A percentile compares a stretch with the other conserved stretches of the same genome.
These are phyloP conservation scores for Fonsecaea pugnacius DNA, from an alignment of 2,329 filamentous ascomycete species.

Conservation along the genomic window DNA sequence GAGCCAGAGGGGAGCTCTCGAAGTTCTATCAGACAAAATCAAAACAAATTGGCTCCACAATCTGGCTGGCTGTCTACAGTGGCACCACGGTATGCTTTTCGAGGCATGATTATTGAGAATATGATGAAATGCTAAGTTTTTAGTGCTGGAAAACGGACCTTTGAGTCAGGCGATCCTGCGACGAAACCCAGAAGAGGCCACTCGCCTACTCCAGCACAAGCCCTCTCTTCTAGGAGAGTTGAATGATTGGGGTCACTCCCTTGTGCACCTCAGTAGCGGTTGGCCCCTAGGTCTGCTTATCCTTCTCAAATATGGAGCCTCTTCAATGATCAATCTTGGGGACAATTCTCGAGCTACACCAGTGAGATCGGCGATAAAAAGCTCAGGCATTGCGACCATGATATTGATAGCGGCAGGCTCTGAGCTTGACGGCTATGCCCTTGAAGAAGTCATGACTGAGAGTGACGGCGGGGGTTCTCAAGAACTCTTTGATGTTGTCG, in stretches of 20 bases:
- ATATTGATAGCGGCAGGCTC: not conserved
- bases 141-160: slow-evolving; percentile 10
- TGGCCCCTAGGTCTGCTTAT: slow-evolving; percentile 11
- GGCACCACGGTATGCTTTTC: slow-evolving; percentile 1
- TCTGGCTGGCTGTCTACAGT: not conserved
- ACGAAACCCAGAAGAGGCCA: not conserved
- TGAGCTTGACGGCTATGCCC: not conserved
- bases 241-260: slow-evolving; percentile 6
- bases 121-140: not conserved
- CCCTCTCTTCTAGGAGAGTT: not conserved
- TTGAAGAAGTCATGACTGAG: too few species aligned
- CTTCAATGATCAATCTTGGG: not conserved
- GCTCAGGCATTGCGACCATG: not conserved
- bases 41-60: not conserved
- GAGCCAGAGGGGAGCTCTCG: not conserved
- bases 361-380: rapidly evolving
- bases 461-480: too few species aligned
- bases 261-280: slow-evolving; percentile 2
- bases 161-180: slow-evolving; percentile 1
- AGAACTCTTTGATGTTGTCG: not conserved
- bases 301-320: slow-evolving; percentile 1
- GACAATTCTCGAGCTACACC: not conserved
- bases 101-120: not conserved
- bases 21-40: not conserved
- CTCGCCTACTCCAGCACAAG: not conserved